These are phyloP conservation scores for Paraphoma sp. DNA, from an alignment of 2,329 filamentous ascomycete genomes.

Conservation along the genomic window DNA sequence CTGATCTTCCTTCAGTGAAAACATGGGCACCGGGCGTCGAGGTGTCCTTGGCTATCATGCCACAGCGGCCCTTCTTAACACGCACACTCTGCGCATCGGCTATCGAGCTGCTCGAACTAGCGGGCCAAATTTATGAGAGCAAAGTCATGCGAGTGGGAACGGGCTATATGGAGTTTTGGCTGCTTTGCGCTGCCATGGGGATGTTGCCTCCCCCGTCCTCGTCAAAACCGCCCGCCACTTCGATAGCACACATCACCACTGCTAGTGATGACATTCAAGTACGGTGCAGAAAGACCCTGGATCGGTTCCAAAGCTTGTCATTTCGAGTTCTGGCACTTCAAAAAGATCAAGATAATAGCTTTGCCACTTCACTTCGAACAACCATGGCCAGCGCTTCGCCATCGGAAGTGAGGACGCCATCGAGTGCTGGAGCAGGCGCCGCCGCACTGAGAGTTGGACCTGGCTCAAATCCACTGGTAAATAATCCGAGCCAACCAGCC, in stretches of 20 bases:
- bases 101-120: slow-evolving; percentile 38
- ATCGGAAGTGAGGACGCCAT: slow-evolving; percentile 13
- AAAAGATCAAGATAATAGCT: slow-evolving; percentile 29
- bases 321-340: slow-evolving; percentile 41
- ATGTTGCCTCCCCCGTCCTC: slow-evolving; percentile 35
- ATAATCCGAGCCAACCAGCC: slow-evolving; percentile 6
- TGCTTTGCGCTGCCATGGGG: slow-evolving; percentile 37
- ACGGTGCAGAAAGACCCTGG: slow-evolving; percentile 33
- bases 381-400: slow-evolving; percentile 21
- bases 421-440: neutral
- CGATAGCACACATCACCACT: slow-evolving; percentile 24
- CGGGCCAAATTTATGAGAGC: slow-evolving; percentile 35
- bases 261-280: slow-evolving; percentile 19
- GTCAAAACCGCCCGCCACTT: slow-evolving; percentile 12
- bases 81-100: slow-evolving; percentile 33
- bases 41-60: slow-evolving; percentile 25
- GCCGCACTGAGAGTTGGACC: neutral
- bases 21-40: slow-evolving; percentile 7
- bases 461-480: neutral
- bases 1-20: slow-evolving; percentile 2
- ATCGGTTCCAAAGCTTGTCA: slow-evolving; percentile 33
- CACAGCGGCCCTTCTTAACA: slow-evolving; percentile 32
- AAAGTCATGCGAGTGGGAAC: slow-evolving; percentile 46
- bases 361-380: slow-evolving; percentile 26
- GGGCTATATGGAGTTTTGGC: slow-evolving; percentile 46